A percentile compares a stretch with the other conserved stretches of the same genome.
Evolutionary conservation across 1,284 basidiomycete species (phyloP).

Genomic region (Cutaneotrichosporon spelunceum): DNA sequence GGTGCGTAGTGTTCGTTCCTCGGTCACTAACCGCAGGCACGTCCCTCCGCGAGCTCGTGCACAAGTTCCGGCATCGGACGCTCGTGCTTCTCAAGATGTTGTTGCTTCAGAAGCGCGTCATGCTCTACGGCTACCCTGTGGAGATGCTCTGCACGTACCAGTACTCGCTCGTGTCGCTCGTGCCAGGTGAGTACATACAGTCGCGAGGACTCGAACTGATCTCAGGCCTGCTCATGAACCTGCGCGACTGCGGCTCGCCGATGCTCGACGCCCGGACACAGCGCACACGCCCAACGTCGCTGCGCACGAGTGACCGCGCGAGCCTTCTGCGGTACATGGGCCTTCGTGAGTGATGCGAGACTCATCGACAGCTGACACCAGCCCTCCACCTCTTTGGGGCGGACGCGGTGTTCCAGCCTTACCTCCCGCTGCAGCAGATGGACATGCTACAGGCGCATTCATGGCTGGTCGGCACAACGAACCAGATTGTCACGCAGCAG

Average conservation of each 20-base stretch:
- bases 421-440: conserved; percentile 91
- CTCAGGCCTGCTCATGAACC: conserved; percentile 72
- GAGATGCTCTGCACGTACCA: conserved; percentile 96
- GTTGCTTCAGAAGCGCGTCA: conserved; percentile 87
- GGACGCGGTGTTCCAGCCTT: conserved; percentile 97
- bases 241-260: conserved; percentile 91
- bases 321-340: conserved; percentile 90
- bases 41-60: conserved; percentile 84
- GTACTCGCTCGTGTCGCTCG: conserved; percentile 83
- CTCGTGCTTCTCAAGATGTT: conserved; percentile 92
- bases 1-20: conserved; percentile 24
- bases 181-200: conserved; percentile 60
- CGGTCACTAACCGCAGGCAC: conserved; percentile 60
- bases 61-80: conserved; percentile 89
- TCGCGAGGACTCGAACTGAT: no score
- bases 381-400: conserved; percentile 65
- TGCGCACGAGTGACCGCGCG: conserved; percentile 84
- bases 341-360: conserved; percentile 72
- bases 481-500: conserved; percentile 92
- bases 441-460: conserved; percentile 76
- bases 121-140: conserved; percentile 96
- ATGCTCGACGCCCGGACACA: conserved; percentile 64
- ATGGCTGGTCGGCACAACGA: conserved; percentile 86
- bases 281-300: conserved; percentile 65
- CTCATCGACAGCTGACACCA: conserved; percentile 15